A percentile compares a stretch with the other conserved stretches of the same genome.
phyloP scores from a whole-genome alignment of 306 rosid species.

The Argentina anserina region DNA sequence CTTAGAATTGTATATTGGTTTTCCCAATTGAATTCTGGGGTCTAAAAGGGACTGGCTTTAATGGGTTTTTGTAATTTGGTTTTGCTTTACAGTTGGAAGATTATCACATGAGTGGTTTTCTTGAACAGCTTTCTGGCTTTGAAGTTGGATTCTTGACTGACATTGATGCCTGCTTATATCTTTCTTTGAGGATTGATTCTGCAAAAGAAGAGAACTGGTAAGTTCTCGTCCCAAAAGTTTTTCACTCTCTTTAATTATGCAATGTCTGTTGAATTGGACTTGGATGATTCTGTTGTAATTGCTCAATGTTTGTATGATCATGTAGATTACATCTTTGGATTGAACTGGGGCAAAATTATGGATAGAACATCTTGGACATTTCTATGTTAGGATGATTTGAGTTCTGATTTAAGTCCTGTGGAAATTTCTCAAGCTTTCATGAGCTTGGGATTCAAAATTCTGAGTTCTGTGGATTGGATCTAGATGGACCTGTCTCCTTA shows the following conservation, averaged over 20 bases:
- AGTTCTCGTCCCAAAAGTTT: neutral
- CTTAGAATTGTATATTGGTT: slow-evolving; percentile 6
- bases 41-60: slow-evolving; percentile 1
- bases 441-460: slow-evolving; percentile 2
- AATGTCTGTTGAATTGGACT: neutral
- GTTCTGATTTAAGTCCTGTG: slow-evolving; percentile 2
- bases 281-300: no score
- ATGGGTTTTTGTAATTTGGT: neutral
- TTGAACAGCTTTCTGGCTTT: neutral
- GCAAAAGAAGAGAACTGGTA: neutral
- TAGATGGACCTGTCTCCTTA: slow-evolving; percentile 51
- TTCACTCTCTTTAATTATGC: neutral
- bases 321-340: slow-evolving; percentile 21
- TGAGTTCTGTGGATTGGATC: slow-evolving; percentile 19
- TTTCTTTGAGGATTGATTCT: neutral
- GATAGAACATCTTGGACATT: slow-evolving; percentile 15
- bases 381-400: slow-evolving; percentile 13
- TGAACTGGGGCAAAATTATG: slow-evolving; percentile 14
- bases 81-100: neutral
- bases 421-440: slow-evolving; percentile 16
- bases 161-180: neutral
- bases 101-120: slow-evolving; percentile 8
- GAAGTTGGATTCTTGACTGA: neutral
- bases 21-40: slow-evolving; percentile 2
- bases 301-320: neutral